Percentiles rank a stretch among this genome's conserved stretches.
Evolutionary conservation across 2,329 filamentous ascomycete species (phyloP).

Genomic region (Sporothrix pallida): DNA sequence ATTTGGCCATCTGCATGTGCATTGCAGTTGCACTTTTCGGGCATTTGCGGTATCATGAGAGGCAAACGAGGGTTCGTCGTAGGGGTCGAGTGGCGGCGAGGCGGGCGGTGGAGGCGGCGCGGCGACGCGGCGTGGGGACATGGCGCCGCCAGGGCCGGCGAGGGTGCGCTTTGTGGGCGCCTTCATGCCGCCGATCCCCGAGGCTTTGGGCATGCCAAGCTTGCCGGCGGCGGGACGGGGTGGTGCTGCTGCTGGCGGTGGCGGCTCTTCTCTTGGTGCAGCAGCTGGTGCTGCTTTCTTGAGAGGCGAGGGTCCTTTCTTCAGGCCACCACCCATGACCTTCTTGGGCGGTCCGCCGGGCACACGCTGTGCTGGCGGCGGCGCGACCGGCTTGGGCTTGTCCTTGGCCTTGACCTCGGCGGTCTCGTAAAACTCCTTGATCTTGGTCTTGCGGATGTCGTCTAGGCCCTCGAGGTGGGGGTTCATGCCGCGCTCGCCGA

Average conservation of each 20-base stretch:
- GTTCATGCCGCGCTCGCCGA: slow-evolving; percentile 95
- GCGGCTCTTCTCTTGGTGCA: slow-evolving; percentile 50
- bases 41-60: too few species aligned
- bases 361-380: slow-evolving; percentile 57
- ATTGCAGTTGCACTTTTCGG: too few species aligned
- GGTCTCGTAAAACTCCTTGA: slow-evolving; percentile 87
- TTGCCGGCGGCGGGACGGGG: slow-evolving; percentile 58
- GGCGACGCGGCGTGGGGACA: slow-evolving; percentile 57
- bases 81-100: slow-evolving; percentile 54
- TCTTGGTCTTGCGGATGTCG: slow-evolving; percentile 92
- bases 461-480: slow-evolving; percentile 90
- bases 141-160: slow-evolving; percentile 50
- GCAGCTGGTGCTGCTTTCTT: slow-evolving; percentile 55
- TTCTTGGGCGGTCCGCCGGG: slow-evolving; percentile 53
- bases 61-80: slow-evolving; percentile 62
- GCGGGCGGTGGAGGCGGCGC: slow-evolving; percentile 53
- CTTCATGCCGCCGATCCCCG: slow-evolving; percentile 63
- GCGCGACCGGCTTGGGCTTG: slow-evolving; percentile 82
- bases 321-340: slow-evolving; percentile 51
- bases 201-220: slow-evolving; percentile 60
- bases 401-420: slow-evolving; percentile 88
- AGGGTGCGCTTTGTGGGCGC: slow-evolving; percentile 63
- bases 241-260: slow-evolving; percentile 63
- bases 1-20: too few species aligned
- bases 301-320: slow-evolving; percentile 53